Percentiles rank a stretch among this genome's conserved stretches.
phyloP scores from a whole-genome alignment of 1,139 yeast genomes.

The Casaregolazyma lundiana region DNA sequence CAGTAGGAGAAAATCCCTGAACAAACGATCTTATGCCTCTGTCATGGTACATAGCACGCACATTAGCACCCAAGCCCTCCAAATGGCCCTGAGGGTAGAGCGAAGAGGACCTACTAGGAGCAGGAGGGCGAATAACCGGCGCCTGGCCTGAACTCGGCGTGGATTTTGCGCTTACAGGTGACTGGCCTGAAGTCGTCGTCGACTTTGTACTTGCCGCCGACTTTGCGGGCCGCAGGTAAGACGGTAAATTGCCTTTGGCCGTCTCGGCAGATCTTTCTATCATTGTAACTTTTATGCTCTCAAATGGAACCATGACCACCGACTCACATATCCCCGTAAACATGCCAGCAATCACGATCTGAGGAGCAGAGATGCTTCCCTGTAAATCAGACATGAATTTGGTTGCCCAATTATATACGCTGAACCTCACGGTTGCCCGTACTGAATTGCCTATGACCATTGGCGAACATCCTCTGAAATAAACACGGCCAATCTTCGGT shows the following conservation, averaged over 20 bases:
- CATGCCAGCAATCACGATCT: constrained; percentile 64
- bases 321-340: constrained; percentile 75
- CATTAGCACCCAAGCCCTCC: constrained; percentile 25
- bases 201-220: not conserved
- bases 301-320: constrained; percentile 84
- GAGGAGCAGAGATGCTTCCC: constrained; percentile 34
- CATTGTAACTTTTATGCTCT: constrained; percentile 61
- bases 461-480: constrained; percentile 75
- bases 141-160: too few relatives aligned
- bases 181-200: too few relatives aligned
- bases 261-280: constrained; percentile 45
- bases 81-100: constrained; percentile 20
- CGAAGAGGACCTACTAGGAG: constrained; percentile 13
- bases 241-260: not conserved
- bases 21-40: constrained; percentile 75
- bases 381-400: constrained; percentile 56
- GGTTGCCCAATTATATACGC: constrained; percentile 71
- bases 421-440: constrained; percentile 68
- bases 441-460: constrained; percentile 69
- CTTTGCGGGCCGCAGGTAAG: too few relatives aligned
- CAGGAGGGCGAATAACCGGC: constrained; percentile 18
- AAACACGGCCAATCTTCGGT: constrained; percentile 42
- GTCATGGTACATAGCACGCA: constrained; percentile 55
- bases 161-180: not conserved
- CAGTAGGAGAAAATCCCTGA: constrained; percentile 77